Evolutionary conservation across 768 basidiomycete species (phyloP).

Genomic region (Chalciporus piperatus): DNA sequence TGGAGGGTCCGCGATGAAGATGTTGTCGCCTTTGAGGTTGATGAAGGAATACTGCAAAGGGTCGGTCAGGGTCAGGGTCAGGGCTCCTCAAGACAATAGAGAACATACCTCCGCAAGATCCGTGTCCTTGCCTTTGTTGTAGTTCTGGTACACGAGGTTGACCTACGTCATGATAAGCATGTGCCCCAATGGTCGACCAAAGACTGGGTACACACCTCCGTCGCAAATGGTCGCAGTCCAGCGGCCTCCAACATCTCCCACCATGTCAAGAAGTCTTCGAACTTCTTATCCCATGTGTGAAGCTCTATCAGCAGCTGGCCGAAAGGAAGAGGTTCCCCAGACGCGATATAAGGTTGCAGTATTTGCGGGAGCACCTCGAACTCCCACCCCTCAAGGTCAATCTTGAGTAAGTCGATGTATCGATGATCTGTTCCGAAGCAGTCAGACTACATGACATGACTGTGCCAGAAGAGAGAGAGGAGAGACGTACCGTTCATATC

Average conservation of each 20-base stretch:
- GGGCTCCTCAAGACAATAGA: neutral
- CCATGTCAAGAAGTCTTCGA: constrained; percentile 40
- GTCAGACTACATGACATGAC: neutral
- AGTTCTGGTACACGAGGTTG: constrained; percentile 58
- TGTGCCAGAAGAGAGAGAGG: neutral
- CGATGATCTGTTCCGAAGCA: constrained; percentile 28
- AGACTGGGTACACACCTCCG: constrained; percentile 30
- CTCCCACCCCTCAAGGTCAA: constrained; percentile 50
- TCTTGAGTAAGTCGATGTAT: constrained; percentile 41
- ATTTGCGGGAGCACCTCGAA: constrained; percentile 42
- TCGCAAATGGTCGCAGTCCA: constrained; percentile 47
- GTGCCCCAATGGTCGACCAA: neutral
- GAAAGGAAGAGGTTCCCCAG: constrained; percentile 40
- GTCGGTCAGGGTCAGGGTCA: constrained; percentile 1
- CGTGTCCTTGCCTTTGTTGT: constrained; percentile 43
- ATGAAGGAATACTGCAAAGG: constrained; percentile 49
- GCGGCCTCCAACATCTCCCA: constrained; percentile 47
- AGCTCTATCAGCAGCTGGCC: constrained; percentile 49
- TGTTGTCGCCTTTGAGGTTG: constrained; percentile 48
- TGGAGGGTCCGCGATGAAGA: constrained; percentile 38
- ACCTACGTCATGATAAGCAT: constrained; percentile 35
- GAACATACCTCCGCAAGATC: constrained; percentile 49
- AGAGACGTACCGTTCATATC: constrained; percentile 37
- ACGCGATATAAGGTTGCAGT: constrained; percentile 35
- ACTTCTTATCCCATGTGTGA: constrained; percentile 37